Base-by-base conservation (phyloP, 108 stramenopile genomes). In the Cylindrotheca fusiformis region DNA sequence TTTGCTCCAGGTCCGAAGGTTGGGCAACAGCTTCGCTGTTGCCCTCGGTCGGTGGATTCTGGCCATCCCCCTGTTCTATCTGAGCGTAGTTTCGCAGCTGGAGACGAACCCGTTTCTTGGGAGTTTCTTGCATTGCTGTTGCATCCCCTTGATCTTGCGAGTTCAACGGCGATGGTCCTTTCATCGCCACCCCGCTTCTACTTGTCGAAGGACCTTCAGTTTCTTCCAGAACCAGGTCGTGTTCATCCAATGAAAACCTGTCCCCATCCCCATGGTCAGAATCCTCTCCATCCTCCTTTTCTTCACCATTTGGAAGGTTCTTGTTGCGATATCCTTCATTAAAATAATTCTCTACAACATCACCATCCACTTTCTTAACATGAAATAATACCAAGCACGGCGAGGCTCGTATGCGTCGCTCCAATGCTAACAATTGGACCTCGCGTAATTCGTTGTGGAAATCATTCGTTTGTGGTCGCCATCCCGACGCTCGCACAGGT, bases 401-500 rank as follows among this genome's bases (percentile, higher is more conserved):
- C 33, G 75, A 77, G 18, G 76, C 72, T 62, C 88, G 82, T 48
- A 92, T 92, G 6, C 87, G 60, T 57, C 87, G 74, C 36, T 88
- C 80, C 68, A 87, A 70, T 6, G 84, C 91, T 52, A 82, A 58
- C 0, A 92, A 67, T 62, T 92, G 91, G 27, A 92, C 86, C 62
- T 87, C 79, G 24, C 91, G 69, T 18, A 87, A 58, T 30, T 92
- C 87, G 19, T 68, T 44, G 25, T 72, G 55, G 20, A 75, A 63
- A 27, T 67, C 45, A 3, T 54, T 32, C 18, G 49, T 21, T 8
- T 31, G 41, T 26, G 66, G 71, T 63, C 67, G 67, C 61, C 66
- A 60, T 27, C 61, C 25, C 17, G 22, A 28, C 32, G 29, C n/a
- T 50, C 27, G 12, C 26, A 20, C 58, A 30, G 55, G 3, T 44